Evolutionary conservation across 495 filamentous ascomycete genomes (phyloP).

Genomic region (Talaromyces proteolyticus): DNA sequence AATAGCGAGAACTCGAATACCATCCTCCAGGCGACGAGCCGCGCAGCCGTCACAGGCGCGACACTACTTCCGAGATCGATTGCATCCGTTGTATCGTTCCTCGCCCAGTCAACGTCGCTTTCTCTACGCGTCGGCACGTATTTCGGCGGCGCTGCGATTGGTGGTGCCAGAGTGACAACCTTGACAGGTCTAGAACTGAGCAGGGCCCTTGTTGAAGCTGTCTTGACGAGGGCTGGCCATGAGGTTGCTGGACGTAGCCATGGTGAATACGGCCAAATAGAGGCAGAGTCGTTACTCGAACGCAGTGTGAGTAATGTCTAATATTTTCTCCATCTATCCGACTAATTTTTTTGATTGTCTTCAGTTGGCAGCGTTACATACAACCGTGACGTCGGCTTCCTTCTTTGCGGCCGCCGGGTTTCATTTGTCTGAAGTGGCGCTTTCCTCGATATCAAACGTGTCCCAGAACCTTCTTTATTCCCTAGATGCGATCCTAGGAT

Average conservation of each 20-base stretch:
- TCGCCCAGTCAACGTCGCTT: constrained; percentile 63
- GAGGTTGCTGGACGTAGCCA: constrained; percentile 53
- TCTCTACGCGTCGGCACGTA: constrained; percentile 65
- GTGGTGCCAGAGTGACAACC: constrained; percentile 61
- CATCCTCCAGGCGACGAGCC: constrained; percentile 1
- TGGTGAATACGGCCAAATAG: constrained; percentile 50
- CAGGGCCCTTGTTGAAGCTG: constrained; percentile 58
- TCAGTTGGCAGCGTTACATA: constrained; percentile 54
- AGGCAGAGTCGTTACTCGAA: constrained; percentile 58
- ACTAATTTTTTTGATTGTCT: not conserved
- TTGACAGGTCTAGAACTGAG: constrained; percentile 65
- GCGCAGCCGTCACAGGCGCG: constrained; percentile 32
- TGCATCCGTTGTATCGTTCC: constrained; percentile 62
- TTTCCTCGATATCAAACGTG: constrained; percentile 54
- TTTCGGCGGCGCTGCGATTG: constrained; percentile 58
- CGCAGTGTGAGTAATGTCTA: constrained; percentile 37
- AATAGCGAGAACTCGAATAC: not conserved
- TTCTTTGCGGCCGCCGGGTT: constrained; percentile 69
- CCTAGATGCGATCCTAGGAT: constrained; percentile 69
- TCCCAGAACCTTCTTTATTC: constrained; percentile 61
- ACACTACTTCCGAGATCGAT: constrained; percentile 61
- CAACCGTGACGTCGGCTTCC: constrained; percentile 56
- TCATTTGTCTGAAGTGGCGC: constrained; percentile 57
- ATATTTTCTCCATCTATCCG: not conserved
- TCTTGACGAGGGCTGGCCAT: constrained; percentile 60